A percentile compares a stretch with the other conserved stretches of the same genome.
Evolutionary conservation across 1,284 basidiomycete species (phyloP).

Genomic region (Coriolopsis trogii): DNA sequence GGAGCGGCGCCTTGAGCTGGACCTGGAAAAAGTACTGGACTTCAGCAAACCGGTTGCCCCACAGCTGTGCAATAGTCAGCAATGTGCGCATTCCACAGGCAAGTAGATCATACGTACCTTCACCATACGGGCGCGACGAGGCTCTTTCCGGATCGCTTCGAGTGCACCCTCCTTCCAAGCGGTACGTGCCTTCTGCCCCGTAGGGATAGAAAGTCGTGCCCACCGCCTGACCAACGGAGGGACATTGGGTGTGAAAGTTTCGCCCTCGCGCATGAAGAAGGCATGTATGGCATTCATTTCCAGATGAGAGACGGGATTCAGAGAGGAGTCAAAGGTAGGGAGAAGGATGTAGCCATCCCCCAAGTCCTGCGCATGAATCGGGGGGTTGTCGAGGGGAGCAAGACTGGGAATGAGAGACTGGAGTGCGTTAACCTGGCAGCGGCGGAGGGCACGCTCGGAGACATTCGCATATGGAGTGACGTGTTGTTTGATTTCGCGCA

Average conservation of each 20-base stretch:
- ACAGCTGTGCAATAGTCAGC: neutral
- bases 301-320: neutral
- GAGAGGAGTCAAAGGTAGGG: neutral
- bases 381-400: neutral
- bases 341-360: constrained; percentile 13
- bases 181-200: neutral
- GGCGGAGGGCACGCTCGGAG: constrained; percentile 15
- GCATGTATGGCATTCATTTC: neutral
- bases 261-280: neutral
- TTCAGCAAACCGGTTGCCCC: neutral
- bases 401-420: constrained; percentile 22
- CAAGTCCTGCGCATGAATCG: constrained; percentile 8
- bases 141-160: neutral
- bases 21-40: neutral
- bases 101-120: neutral
- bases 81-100: neutral
- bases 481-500: constrained; percentile 26
- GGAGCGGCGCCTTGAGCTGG: neutral
- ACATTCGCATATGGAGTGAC: constrained; percentile 29
- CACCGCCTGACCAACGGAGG: neutral
- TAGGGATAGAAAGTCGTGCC: neutral
- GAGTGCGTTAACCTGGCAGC: constrained; percentile 26
- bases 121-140: neutral
- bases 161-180: neutral
- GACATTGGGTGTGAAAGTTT: neutral